Evolutionary conservation across 805 yeast genomes (phyloP), one percentile per base, ranked within the genome.

Genomic region (Debaryomyces castellii): DNA sequence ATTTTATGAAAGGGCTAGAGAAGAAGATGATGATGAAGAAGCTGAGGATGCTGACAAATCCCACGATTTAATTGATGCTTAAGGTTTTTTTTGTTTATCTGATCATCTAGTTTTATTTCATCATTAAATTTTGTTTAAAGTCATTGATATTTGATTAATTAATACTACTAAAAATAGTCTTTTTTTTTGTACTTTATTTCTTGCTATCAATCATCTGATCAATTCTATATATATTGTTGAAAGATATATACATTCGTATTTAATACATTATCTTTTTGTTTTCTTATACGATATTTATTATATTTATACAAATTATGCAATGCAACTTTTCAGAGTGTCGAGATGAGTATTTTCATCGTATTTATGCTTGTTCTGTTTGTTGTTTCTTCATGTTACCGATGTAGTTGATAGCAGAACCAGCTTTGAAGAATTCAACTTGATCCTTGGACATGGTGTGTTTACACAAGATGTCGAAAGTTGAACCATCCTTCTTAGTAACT

Each of bases 401-500:
- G 70, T 81, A 82, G 69, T 94, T 94, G 62, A 94, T 90, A 25
- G 99, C 99, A 45, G 96, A 87, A 44, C 99, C 99, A 32, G 97
- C 97, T 67, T 84, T 90, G 82, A 94, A 94, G 73, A 92, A 94
- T 52, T 87, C 95, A 44, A 94, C 76, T 76, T 94, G 99, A 69
- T 94, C 99, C 64, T 81, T 82, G 17, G 97, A 90, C 98, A 94
- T 91, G 40, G 98, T 92, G 69, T 94, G 99, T 69, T 84, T 90
- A 58, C 94, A 81, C 54, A 80, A 76, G 52, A 94, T 82, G 45
- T 77, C 82, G 53, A 85, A 84, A 24, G 76, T 59, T 44, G 83
- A 80, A 10, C 97, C 97, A 50, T 80, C 77, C 48, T 67, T 78
- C 67, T 88, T 89, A 28, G 88, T 85, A 10, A 94, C 87, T 60